Conservation (phyloP, 768 basidiomycete genomes). For the Terana coerulea region DNA sequence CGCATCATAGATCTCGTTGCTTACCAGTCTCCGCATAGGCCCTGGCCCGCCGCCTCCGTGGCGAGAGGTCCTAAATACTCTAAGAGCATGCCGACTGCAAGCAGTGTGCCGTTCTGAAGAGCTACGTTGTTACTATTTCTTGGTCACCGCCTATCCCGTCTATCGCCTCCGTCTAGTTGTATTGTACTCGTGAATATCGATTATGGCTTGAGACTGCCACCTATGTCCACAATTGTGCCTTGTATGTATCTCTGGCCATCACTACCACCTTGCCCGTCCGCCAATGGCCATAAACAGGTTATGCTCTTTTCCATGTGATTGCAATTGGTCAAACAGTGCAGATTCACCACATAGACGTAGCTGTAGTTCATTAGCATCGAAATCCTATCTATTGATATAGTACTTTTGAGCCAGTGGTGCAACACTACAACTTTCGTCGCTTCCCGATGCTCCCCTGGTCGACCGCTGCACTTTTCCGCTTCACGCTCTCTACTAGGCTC, state of each 20-base stretch:
- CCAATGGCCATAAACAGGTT: no score
- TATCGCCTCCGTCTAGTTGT: not conserved
- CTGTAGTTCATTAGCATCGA: no score
- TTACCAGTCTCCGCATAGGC: slow-evolving; percentile 30
- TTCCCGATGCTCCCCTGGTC: slow-evolving; percentile 35
- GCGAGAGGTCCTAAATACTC: slow-evolving; percentile 61
- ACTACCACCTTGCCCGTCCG: no score
- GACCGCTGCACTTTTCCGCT: slow-evolving; percentile 57
- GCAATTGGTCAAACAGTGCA: no score
- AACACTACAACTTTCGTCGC: slow-evolving; percentile 30
- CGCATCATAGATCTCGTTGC: not conserved
- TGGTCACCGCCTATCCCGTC: not conserved
- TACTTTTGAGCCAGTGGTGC: not conserved
- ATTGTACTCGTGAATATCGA: not conserved
- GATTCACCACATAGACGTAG: no score
- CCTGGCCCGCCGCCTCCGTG: slow-evolving; percentile 73
- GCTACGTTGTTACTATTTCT: not conserved
- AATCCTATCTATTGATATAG: no score
- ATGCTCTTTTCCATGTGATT: no score
- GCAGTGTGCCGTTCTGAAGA: not conserved
- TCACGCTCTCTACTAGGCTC: slow-evolving; percentile 81
- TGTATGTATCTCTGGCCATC: no score
- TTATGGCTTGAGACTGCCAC: no score
- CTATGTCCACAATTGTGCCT: no score
- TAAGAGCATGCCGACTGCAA: not conserved